Conservation (phyloP, 2,329 filamentous ascomycete genomes). For the Chaetomium sp. region DNA sequence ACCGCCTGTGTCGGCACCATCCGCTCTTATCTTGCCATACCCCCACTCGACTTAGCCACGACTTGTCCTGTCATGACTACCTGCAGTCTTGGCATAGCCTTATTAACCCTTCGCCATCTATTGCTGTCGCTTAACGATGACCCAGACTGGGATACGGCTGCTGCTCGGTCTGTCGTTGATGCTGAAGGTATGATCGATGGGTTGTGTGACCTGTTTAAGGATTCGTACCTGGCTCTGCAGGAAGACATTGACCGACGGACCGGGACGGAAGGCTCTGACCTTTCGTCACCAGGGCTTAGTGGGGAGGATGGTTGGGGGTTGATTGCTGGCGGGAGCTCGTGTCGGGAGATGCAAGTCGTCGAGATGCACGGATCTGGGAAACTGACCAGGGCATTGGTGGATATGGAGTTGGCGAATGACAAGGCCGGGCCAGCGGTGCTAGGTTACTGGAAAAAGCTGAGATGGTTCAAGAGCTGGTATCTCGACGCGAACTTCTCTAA, state of each 20-base stretch:
- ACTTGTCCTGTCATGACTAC: background rate
- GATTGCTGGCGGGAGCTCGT: background rate
- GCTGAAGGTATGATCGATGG: background rate
- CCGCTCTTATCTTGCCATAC: background rate
- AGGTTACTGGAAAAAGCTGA: background rate
- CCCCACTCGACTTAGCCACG: background rate
- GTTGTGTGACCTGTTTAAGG: background rate
- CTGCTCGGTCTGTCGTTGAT: background rate
- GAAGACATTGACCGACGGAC: no score
- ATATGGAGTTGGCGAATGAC: no score
- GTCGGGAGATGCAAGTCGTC: background rate
- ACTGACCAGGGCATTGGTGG: no score
- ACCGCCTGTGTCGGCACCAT: background rate
- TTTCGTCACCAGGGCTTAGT: no score
- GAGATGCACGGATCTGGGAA: no score
- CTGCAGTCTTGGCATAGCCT: background rate
- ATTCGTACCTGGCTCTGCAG: background rate
- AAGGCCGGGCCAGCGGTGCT: background rate
- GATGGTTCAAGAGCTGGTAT: background rate
- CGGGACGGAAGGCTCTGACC: no score
- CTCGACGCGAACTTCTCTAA: background rate
- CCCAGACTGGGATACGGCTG: background rate
- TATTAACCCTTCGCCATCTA: background rate
- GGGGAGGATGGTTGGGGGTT: background rate
- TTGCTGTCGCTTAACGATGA: background rate